A percentile compares a stretch with the other conserved stretches of the same genome.
These are phyloP conservation scores for Epichloe scottii DNA, from an alignment of 2,329 filamentous ascomycete species.

Conservation along the genomic window DNA sequence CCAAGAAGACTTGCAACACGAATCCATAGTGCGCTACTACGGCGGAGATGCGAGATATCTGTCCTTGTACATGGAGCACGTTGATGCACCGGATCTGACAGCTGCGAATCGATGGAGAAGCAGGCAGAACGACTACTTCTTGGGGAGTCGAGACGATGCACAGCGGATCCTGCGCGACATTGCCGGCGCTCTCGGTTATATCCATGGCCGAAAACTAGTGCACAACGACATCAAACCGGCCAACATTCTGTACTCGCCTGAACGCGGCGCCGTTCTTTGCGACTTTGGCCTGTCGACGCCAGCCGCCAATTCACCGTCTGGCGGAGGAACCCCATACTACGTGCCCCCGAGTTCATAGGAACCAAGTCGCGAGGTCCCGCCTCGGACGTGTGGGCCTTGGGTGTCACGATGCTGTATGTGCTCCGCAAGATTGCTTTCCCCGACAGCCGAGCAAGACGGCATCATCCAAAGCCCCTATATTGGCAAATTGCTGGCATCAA, in stretches of 20 bases:
- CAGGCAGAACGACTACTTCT: constrained; percentile 34
- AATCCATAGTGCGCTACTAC: constrained; percentile 45
- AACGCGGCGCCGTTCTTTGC: constrained; percentile 46
- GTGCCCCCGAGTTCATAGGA: constrained; percentile 49
- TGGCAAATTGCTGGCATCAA: constrained; percentile 48
- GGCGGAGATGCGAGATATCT: constrained; percentile 48
- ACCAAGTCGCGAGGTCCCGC: constrained; percentile 38
- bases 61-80: constrained; percentile 49
- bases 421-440: constrained; percentile 43
- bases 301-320: constrained; percentile 31
- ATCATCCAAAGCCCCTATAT: constrained; percentile 38
- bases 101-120: constrained; percentile 37
- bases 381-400: constrained; percentile 48
- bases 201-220: constrained; percentile 39
- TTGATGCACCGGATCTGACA: constrained; percentile 43
- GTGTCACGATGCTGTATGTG: constrained; percentile 48
- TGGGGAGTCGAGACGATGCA: constrained; percentile 36
- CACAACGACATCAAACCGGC: constrained; percentile 53
- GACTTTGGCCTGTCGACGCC: constrained; percentile 46
- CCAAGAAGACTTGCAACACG: constrained; percentile 41
- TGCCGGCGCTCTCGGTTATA: constrained; percentile 39
- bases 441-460: constrained; percentile 34
- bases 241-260: constrained; percentile 47
- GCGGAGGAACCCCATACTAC: constrained; percentile 49
- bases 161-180: constrained; percentile 42